Evolutionary conservation across 1,139 yeast species (phyloP), one percentile per base, ranked within the genome.

Genomic region (Entelexis sorbosivorans): DNA sequence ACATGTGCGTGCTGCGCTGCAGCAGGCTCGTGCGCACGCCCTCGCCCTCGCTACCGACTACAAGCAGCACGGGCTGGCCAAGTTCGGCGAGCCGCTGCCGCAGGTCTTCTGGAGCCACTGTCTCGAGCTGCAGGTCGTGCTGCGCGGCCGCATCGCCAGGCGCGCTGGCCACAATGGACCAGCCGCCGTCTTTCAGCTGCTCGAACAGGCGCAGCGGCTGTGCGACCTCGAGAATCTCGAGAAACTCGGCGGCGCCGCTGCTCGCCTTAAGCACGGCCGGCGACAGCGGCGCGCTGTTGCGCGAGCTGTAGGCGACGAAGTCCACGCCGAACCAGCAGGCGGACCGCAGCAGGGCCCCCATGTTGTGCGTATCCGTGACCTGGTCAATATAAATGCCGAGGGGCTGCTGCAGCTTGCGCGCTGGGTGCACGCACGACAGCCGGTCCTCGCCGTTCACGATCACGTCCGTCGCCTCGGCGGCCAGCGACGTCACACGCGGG

Each of bases 271-370:
- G 76, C 1, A 88, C 89, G 1, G 77, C 82, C 0, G 95, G 87
- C 0, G 87, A 78, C 56, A 88, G 65, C 26, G 81, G 75, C 1
- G 96, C 87, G 59, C 86, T 77, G 62, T 85, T 82, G 56, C 75
- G 77, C 42, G 76, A 78, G 2, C 95, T 83, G 47, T 83, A 69
- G 2, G 84, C 77, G 14, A 88, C 70, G 60, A 86, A 84, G 65
- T 88, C 96, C 1, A 76, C 95, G 2, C 96, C 96, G 39, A 88
- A 71, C 65, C 75, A 88, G 66, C 79, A 84, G 0, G 95, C 93
- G 1, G 89, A 77, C 62, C 97, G 72, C 32, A 87, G 67, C 46
- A 89, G 79, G 33, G 94, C 94, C 2, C 97, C 97, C 60, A 86
- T 72, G 63, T 89, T 89, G 64, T 86, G 95, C 0, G 96, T 94